These are phyloP conservation scores for Xylaria telfairii DNA, from an alignment of 495 filamentous ascomycete genomes.

Conservation along the genomic window DNA sequence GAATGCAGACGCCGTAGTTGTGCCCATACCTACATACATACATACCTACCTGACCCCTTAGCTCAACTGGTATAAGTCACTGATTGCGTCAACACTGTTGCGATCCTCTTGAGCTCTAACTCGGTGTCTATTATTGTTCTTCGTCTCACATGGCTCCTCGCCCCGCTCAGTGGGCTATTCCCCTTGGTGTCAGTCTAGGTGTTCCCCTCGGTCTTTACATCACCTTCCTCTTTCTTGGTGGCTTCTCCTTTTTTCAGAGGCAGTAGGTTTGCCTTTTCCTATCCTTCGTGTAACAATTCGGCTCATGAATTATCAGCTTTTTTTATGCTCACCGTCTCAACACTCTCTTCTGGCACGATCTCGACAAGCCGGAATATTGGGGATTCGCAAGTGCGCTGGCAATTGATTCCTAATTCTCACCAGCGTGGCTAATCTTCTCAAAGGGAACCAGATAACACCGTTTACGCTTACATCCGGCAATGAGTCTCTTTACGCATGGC, in stretches of 20 bases:
- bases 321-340: slow-evolving; percentile 80
- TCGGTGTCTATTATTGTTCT: neutral
- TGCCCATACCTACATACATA: too few relatives aligned
- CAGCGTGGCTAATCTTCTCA: neutral
- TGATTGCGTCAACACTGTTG: neutral
- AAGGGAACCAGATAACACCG: slow-evolving; percentile 71
- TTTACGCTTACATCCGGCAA: slow-evolving; percentile 66
- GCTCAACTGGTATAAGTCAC: neutral
- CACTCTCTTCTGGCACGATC: slow-evolving; percentile 69
- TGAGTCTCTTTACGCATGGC: slow-evolving; percentile 71
- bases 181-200: slow-evolving; percentile 41
- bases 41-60: neutral
- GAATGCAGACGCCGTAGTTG: neutral
- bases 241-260: slow-evolving; percentile 61
- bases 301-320: slow-evolving; percentile 54
- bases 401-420: neutral
- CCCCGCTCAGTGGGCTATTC: slow-evolving; percentile 33
- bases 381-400: slow-evolving; percentile 75
- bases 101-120: neutral
- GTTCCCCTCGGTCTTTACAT: slow-evolving; percentile 49
- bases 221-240: slow-evolving; percentile 52
- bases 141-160: slow-evolving; percentile 28
- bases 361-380: slow-evolving; percentile 76
- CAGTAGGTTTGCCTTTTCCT: slow-evolving; percentile 52
- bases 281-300: neutral